Percentiles rank a stretch among this genome's conserved stretches.
phyloP scores from a whole-genome alignment of 768 basidiomycete genomes.

The Albatrellus ellisii region DNA sequence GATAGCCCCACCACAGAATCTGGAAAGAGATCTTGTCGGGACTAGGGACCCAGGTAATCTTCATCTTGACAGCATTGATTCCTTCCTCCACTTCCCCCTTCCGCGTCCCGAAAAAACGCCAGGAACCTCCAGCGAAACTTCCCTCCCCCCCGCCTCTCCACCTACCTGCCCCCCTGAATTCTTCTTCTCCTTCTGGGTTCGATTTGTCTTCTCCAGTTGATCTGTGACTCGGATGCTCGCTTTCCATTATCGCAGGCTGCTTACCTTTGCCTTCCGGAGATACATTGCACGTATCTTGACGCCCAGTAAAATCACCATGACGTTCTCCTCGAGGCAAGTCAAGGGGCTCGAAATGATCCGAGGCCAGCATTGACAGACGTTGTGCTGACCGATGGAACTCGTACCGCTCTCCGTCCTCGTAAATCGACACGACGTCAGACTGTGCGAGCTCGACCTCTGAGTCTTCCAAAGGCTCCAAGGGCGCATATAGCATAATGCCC shows the following conservation, averaged over 20 bases:
- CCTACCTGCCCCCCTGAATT: neutral
- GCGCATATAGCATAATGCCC: conserved; percentile 65
- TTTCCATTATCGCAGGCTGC: too few relatives aligned
- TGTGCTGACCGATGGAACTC: conserved; percentile 21
- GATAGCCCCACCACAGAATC: conserved; percentile 73
- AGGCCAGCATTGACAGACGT: conserved; percentile 5
- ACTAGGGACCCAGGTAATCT: conserved; percentile 51
- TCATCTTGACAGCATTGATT: conserved; percentile 6
- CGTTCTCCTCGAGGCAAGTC: too few relatives aligned
- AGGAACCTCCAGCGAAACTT: conserved; percentile 6
- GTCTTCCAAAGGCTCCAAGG: conserved; percentile 46
- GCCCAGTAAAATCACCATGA: too few relatives aligned
- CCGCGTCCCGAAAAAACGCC: too few relatives aligned
- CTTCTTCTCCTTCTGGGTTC: neutral
- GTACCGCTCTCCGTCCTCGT: conserved; percentile 23
- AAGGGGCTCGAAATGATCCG: conserved; percentile 5
- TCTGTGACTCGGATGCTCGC: too few relatives aligned
- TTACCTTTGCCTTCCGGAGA: too few relatives aligned
- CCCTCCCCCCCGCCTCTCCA: too few relatives aligned
- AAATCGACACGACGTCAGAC: conserved; percentile 41
- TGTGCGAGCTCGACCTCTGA: conserved; percentile 60
- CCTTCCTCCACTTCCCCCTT: conserved; percentile 7
- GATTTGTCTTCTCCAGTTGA: too few relatives aligned
- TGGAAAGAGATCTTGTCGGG: conserved; percentile 60
- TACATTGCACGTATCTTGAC: too few relatives aligned